Percentiles rank a stretch among this genome's conserved stretches.
phyloP scores from a whole-genome alignment of 1,284 basidiomycete species.

The Ganoderma sinense region DNA sequence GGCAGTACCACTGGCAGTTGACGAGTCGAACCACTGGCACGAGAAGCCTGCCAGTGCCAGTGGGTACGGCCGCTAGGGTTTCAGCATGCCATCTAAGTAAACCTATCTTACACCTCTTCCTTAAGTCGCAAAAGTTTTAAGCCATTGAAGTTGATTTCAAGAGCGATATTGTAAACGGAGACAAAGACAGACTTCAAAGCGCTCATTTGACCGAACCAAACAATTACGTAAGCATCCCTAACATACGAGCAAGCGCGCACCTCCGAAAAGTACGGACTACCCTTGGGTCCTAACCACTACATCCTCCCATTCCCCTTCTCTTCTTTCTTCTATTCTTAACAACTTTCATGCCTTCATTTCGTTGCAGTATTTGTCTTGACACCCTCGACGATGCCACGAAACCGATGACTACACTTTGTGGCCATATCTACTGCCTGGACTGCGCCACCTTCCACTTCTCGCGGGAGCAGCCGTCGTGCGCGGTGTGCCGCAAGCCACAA shows the following conservation, averaged over 20 bases:
- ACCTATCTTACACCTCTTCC: too few relatives aligned
- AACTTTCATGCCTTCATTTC: constrained; percentile 24
- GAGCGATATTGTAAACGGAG: too few relatives aligned
- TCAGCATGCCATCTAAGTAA: too few relatives aligned
- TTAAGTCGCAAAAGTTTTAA: too few relatives aligned
- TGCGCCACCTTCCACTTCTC: constrained; percentile 39
- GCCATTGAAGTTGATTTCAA: too few relatives aligned
- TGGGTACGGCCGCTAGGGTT: too few relatives aligned
- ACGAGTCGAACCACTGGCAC: too few relatives aligned
- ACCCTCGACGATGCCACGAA: constrained; percentile 17
- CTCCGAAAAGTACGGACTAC: constrained; percentile 19
- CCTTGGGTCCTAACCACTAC: constrained; percentile 19
- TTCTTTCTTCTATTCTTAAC: background rate
- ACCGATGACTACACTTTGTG: constrained; percentile 37
- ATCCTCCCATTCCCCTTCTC: constrained; percentile 2
- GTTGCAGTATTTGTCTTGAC: constrained; percentile 39
- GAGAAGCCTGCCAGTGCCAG: too few relatives aligned
- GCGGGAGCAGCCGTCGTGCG: constrained; percentile 29
- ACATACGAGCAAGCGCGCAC: background rate
- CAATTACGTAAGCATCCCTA: background rate
- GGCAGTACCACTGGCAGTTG: too few relatives aligned
- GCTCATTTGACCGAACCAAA: too few relatives aligned
- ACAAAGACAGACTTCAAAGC: too few relatives aligned
- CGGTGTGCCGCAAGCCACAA: constrained; percentile 34
- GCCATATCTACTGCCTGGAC: constrained; percentile 40